phyloP scores from a whole-genome alignment of 148 eudicot genomes.

The Agrostemma githago region DNA sequence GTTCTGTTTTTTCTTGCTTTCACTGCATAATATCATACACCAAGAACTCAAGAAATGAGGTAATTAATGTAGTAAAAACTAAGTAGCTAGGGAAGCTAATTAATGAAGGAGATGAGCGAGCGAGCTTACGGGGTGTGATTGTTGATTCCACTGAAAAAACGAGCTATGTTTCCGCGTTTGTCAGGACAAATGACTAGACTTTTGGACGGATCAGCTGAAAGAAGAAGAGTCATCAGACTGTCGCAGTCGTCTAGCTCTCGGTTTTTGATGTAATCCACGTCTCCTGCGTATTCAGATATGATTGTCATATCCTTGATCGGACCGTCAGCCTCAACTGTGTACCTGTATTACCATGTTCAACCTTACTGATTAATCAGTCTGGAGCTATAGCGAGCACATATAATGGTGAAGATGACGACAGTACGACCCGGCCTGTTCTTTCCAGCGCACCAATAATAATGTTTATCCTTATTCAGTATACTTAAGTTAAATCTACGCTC shows the following conservation, averaged over 20 bases:
- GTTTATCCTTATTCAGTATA: too few relatives aligned
- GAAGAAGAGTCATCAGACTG: conserved; percentile 89
- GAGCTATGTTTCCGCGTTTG: conserved; percentile 81
- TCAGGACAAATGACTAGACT: conserved; percentile 88
- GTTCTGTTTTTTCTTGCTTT: conserved; percentile 71
- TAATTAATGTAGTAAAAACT: neutral
- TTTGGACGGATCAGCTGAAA: conserved; percentile 49
- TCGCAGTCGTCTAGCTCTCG: conserved; percentile 82
- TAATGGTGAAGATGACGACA: too few relatives aligned
- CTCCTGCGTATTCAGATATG: conserved; percentile 72
- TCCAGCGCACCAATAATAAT: too few relatives aligned
- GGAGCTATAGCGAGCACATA: too few relatives aligned
- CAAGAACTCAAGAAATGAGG: neutral
- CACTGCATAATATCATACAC: conserved; percentile 39
- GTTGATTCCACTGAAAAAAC: conserved; percentile 90
- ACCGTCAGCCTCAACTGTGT: conserved; percentile 76
- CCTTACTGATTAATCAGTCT: too few relatives aligned
- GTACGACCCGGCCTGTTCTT: too few relatives aligned
- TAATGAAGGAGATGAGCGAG: too few relatives aligned
- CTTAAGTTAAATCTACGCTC: too few relatives aligned
- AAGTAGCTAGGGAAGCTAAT: neutral
- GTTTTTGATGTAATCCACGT: conserved; percentile 79
- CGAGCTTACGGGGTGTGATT: conserved; percentile 67
- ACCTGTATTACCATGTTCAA: conserved; percentile 39
- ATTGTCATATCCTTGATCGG: conserved; percentile 82